phyloP scores from a whole-genome alignment of 768 basidiomycete genomes.

The Lactarius sanguifluus region DNA sequence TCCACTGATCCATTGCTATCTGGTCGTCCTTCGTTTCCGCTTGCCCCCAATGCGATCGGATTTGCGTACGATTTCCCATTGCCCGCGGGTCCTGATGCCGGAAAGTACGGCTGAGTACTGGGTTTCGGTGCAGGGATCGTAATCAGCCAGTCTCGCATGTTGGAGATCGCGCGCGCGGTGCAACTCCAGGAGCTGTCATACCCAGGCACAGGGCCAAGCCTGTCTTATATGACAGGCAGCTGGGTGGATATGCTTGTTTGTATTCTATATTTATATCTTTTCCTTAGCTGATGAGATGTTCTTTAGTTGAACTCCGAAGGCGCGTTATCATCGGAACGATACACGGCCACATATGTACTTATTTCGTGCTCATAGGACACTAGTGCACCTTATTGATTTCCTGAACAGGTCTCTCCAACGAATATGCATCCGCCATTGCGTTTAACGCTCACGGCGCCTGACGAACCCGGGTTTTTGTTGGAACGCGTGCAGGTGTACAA shows the following conservation, averaged over 20 bases:
- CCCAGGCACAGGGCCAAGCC: constrained; percentile 44
- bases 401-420: constrained; percentile 59
- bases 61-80: constrained; percentile 56
- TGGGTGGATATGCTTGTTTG: constrained; percentile 66
- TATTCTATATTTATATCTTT: background rate
- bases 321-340: constrained; percentile 55
- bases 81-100: constrained; percentile 34
- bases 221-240: constrained; percentile 51
- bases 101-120: constrained; percentile 56
- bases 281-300: constrained; percentile 3
- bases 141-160: constrained; percentile 71
- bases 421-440: constrained; percentile 67
- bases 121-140: constrained; percentile 76
- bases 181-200: constrained; percentile 53
- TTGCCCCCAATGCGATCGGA: constrained; percentile 45
- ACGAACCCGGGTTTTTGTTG: constrained; percentile 74
- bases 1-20: constrained; percentile 32
- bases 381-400: constrained; percentile 14
- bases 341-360: constrained; percentile 67
- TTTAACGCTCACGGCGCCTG: constrained; percentile 63
- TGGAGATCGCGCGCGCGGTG: constrained; percentile 65
- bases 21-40: constrained; percentile 54
- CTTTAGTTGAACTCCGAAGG: constrained; percentile 53
- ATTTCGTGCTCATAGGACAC: constrained; percentile 2
- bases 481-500: constrained; percentile 69